Evolutionary conservation across 495 filamentous ascomycete genomes (phyloP), one percentile per base, ranked within the genome.

Genomic region (Penicillium canariense): DNA sequence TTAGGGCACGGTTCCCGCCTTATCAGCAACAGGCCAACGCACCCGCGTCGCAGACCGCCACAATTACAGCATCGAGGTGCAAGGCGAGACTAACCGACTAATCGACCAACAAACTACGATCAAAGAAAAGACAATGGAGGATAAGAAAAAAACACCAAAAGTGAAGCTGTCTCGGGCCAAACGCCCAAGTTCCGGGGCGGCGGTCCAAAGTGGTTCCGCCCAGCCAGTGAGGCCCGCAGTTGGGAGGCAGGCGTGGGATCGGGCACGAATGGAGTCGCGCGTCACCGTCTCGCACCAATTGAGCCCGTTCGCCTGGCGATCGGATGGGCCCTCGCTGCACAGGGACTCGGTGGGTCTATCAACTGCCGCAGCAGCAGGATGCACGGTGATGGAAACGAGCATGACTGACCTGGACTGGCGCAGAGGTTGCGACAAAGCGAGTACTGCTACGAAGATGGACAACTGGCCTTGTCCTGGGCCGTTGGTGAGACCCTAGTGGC

Each of bases 191-290:
- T 25, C 20, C 38, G 25, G 38, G 38, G 38, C 38, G 38, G 22
- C 18, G 20, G 2, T 14, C 34, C n/a, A n/a, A n/a, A n/a, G n/a
- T 17, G 34, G 8, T 4, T 22, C 20, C 36, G 12, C 36, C 43
- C 45, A 56, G 44, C 52, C 39, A 51, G 49, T 53, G 44, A 60
- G 60, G 56, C 56, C 55, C 44, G 48, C 54, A 50, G 39, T 60
- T 66, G 54, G 62, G 60, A 60, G 60, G 56, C 56, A 26, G 30
- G n/a, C n/a, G 18, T 59, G 58, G 59, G 59, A 66, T 66, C 63
- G 62, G 62, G 62, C 62, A 66, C 58, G 35, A 60, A 65, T 40
- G 27, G 23, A 18, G 11, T 15, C 5, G 0, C 6, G 27, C 2
- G 14, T 15, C 10, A n/a, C n/a, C n/a, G n/a, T n/a, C n/a, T n/a